Evolutionary conservation across 257 asterid genomes (phyloP), one percentile per base, ranked within the genome.

Genomic region (Solanum boliviense): DNA sequence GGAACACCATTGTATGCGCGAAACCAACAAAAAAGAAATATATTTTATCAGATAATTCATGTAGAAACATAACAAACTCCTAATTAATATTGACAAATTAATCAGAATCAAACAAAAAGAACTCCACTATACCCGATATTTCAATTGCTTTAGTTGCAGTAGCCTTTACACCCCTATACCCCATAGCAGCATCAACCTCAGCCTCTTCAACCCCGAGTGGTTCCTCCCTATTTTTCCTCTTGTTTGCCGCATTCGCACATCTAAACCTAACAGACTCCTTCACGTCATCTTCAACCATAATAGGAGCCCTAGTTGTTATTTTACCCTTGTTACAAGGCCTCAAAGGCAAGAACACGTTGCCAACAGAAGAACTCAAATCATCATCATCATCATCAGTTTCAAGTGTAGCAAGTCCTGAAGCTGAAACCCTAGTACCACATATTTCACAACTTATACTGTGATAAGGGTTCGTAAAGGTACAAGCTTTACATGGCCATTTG

Each of bases 301-400:
- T 58, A 7, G 88, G 52, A 25, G 7, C 88, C 38, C 27, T 87
- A n/a, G 7, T 62, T 23, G 38, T 90, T 73, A 78, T 91, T 34
- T 78, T 73, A 41, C 83, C 68, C 39, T 29, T 29, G 46, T 68
- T 88, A 85, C 95, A 94, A 84, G 85, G 79, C 91, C 82, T 88
- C 92, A 96, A 87, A 32, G 99, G 99, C 88, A 91, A 81, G 91
- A 97, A 97, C 85, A 94, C 98, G 88, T 90, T 92, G 9, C 98
- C 98, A 84, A 96, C 89, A 27, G 93, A 89, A 87, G 94, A 90
- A 73, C 88, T 90, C 91, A 90, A 8, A 52, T 90, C 89, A 46
- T 90, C 91, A 10, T 86, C 65, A 56, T 56, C 87, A 39, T 93
- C 98, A 86, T 90, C 94, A 75, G 91, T 75, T 88, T 94, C 99